Conservation (phyloP, 2,329 filamentous ascomycete genomes). For the Helotiales sp. region DNA sequence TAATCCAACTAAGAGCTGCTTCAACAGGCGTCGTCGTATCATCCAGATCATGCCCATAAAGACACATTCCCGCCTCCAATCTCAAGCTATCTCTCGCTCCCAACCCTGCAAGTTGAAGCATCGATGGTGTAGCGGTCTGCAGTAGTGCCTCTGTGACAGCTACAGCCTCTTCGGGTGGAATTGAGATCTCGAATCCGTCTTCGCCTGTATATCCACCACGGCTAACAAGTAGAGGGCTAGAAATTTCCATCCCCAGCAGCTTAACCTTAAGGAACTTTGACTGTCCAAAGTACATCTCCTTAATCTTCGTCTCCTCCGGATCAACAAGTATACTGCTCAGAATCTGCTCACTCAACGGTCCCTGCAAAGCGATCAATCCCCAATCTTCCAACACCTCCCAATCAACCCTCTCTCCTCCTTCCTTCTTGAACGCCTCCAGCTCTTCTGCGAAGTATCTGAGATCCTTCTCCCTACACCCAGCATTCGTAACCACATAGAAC, state of each 20-base stretch:
- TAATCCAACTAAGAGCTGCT: slow-evolving; percentile 73
- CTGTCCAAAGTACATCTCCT: slow-evolving; percentile 79
- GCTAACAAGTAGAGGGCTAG: slow-evolving; percentile 67
- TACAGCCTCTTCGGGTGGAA: slow-evolving; percentile 66
- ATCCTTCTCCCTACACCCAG: slow-evolving; percentile 88
- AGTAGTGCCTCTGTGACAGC: slow-evolving; percentile 62
- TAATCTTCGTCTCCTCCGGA: slow-evolving; percentile 51
- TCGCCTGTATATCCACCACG: slow-evolving; percentile 96
- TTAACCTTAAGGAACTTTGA: slow-evolving; percentile 66
- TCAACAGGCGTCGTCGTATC: slow-evolving; percentile 72
- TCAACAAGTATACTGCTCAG: slow-evolving; percentile 63
- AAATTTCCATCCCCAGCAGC: slow-evolving; percentile 51
- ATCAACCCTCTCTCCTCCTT: slow-evolving; percentile 55
- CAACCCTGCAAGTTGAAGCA: slow-evolving; percentile 78
- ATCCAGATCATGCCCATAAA: slow-evolving; percentile 98
- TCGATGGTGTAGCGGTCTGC: slow-evolving; percentile 54
- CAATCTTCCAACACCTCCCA: slow-evolving; percentile 72
- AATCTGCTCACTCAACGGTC: slow-evolving; percentile 71
- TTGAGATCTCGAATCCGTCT: slow-evolving; percentile 96
- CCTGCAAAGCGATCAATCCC: slow-evolving; percentile 87
- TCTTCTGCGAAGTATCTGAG: slow-evolving; percentile 72
- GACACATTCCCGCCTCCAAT: slow-evolving; percentile 95
- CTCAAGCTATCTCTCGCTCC: slow-evolving; percentile 90
- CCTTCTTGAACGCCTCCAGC: slow-evolving; percentile 59
- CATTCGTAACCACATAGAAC: slow-evolving; percentile 96